Base-by-base conservation (phyloP, 1,139 yeast genomes). In the Wickerhamomyces sp. region DNA sequence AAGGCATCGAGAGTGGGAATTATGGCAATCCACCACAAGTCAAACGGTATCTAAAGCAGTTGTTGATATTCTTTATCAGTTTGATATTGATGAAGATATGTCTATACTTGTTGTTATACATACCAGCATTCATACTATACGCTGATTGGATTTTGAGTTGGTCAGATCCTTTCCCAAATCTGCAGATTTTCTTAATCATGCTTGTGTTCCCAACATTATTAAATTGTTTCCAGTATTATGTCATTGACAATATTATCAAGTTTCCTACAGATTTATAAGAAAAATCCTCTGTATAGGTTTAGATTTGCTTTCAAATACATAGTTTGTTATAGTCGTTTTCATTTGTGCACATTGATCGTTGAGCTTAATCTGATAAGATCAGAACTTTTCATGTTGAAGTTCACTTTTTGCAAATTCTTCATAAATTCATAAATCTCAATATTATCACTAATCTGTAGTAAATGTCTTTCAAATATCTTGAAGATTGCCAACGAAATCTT, bases 201-300 rank as follows among this genome's bases (percentile, higher is more conserved):
- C 79, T 91, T 61, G 76, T 89, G 2, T 83, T 84, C 50, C 94
- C 94, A 1, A 71, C 85, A 3, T 64, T 82, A 18, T 79, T 93
- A 84, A 91, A 93, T 64, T 81, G 94, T 50, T 72, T 93, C 55
- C 98, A 93, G 67, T 85, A 89, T 60, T 77, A 87, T 42, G 77
- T 93, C 53, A 81, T 93, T 39, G 99, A 93, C 62, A 86, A 86
- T 57, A 85, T 93, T 50, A 90, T 93, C 56, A 89, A 86, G 63
- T 67, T 80, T 40, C 79, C 79, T n/a, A 47, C 50, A 30, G n/a
- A 37, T 13, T 14, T 36, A 14, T 26, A 26, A n/a, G n/a, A n/a
- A 26, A 23, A 18, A 11, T 34, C 11, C 11, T 13, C 4, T 8
- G 5, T 18, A 18, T 5, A 18, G 23, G 4, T 18, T 18, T 18